Conservation (phyloP, 2,329 filamentous ascomycete genomes). For the Pseudogymnoascus sp. region DNA sequence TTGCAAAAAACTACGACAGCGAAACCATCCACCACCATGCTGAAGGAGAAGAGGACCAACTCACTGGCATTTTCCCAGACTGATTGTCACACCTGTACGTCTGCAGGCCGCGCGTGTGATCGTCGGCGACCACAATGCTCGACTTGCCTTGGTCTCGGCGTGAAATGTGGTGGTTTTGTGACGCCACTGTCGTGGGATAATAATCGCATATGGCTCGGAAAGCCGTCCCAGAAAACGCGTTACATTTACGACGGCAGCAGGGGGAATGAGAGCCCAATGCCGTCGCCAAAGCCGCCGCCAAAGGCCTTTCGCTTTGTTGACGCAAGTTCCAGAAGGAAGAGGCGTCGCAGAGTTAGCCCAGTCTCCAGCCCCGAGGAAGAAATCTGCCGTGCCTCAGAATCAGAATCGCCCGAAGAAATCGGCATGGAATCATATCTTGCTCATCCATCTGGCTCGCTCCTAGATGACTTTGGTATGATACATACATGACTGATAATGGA, state of each 20-base stretch:
- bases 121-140: slow-evolving; percentile 22
- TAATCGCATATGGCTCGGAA: slow-evolving; percentile 9
- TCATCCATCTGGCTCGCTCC: background rate
- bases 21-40: background rate
- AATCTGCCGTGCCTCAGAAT: background rate
- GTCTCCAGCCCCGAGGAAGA: background rate
- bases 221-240: background rate
- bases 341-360: background rate
- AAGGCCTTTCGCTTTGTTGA: slow-evolving; percentile 5
- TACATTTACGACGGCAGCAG: background rate
- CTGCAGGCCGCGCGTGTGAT: slow-evolving; percentile 19
- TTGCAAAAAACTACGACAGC: background rate
- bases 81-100: slow-evolving; percentile 24
- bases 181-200: slow-evolving; percentile 17
- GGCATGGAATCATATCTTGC: background rate
- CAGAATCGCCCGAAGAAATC: background rate
- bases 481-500: background rate
- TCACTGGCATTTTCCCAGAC: slow-evolving; percentile 21
- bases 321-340: slow-evolving; percentile 2
- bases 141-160: slow-evolving; percentile 18
- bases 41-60: slow-evolving; percentile 27
- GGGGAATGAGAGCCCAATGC: background rate
- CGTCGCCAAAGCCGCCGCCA: background rate
- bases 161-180: slow-evolving; percentile 16
- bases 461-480: background rate